Evolutionary conservation across 371 early-diverging fungal genomes (phyloP), one percentile per base, ranked within the genome.

Genomic region (Mortierella sp.): DNA sequence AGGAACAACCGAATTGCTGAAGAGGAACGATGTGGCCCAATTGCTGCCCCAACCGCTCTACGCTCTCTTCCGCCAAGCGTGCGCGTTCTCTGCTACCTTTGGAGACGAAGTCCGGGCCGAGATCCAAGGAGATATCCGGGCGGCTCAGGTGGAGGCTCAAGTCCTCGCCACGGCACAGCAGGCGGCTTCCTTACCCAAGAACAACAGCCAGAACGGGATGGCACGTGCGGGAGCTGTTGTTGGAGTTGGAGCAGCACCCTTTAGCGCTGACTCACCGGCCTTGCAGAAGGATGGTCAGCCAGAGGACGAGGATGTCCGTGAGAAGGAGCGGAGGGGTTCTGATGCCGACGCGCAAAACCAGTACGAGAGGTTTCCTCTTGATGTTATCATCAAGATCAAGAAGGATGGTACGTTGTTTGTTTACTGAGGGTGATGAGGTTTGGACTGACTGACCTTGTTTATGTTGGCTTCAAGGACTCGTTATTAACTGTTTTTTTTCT

Each of bases 61-160:
- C 39, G 70, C 76, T 26, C 76, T 79, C 24, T 79, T 70, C 76
- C 81, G 79, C 45, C 79, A 79, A 10, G 70, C 79, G 11, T 73
- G 73, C 44, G 79, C 79, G 4, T 79, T 79, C 58, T 79, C 74
- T n/a, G 52, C 73, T 8, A 79, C 65, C 7, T 73, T 73, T 73
- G 79, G 79, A 53, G 79, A 79, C n/a, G 79, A 79, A 22, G 79
- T 73, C 26, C 68, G 79, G 2, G 79, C 79, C 13, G 79, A 79
- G 34, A 73, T 73, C 34, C 79, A 79, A 39, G 73, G 66, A n/a
- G 79, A 79, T 70, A 55, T 73, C 29, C 69, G 66, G 40, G 73
- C 73, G 24, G 79, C 73, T 1, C 73, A 79, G 24, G 63, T 73
- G 13, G 74, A 73, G 50, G 66, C 69, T 26, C 55, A 66, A 47